These are phyloP conservation scores for Puccinia horiana DNA, from an alignment of 1,284 basidiomycete species.

Conservation along the genomic window DNA sequence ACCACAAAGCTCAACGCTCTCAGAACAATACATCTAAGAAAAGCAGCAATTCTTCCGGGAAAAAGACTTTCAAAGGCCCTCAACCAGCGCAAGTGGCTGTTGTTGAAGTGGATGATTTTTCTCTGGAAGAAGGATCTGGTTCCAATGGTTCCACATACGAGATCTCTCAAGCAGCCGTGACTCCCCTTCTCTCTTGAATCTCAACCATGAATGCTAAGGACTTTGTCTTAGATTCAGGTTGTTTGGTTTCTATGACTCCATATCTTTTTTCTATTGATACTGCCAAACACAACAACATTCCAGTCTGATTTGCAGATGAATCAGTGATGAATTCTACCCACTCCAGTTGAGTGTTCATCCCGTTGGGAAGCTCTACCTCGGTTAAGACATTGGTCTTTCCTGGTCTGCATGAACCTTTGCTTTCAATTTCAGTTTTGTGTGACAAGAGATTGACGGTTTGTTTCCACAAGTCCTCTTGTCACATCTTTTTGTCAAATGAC, in stretches of 20 bases:
- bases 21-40: not conserved
- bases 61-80: not conserved
- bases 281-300: not conserved
- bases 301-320: not conserved
- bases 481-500: not conserved
- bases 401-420: slow-evolving; percentile 2
- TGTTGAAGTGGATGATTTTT: not conserved
- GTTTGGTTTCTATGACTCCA: slow-evolving; percentile 9
- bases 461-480: not conserved
- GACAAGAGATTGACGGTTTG: not conserved
- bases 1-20: no score
- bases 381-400: slow-evolving; percentile 1
- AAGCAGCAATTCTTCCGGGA: not conserved
- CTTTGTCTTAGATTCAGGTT: slow-evolving; percentile 4
- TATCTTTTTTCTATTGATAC: not conserved
- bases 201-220: not conserved
- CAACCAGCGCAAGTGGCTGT: not conserved
- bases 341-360: not conserved
- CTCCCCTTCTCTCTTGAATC: not conserved
- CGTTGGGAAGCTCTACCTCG: not conserved
- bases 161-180: not conserved
- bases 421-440: not conserved
- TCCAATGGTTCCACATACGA: no score
- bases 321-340: not conserved
- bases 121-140: not conserved